Percentiles rank a stretch among this genome's conserved stretches.
Conservation (phyloP, 2,329 filamentous ascomycete species). For the Fusarium tupiense region DNA sequence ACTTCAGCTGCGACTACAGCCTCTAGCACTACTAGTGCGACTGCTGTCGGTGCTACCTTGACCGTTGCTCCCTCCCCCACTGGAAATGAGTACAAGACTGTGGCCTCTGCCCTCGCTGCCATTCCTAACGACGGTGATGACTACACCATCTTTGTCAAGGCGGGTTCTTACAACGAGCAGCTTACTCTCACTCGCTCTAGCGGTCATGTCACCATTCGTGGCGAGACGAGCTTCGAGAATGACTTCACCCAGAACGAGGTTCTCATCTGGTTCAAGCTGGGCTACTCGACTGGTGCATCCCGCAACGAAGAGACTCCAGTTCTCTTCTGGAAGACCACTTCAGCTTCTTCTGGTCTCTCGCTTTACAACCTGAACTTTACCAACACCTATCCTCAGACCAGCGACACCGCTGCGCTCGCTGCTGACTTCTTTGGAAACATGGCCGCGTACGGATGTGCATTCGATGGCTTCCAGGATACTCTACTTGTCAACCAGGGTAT, state of each 20-base stretch:
- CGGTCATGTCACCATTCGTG: constrained; percentile 32
- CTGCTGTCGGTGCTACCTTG: constrained; percentile 7
- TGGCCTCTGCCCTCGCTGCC: constrained; percentile 55
- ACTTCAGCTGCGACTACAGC: constrained; percentile 15
- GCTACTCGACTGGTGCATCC: constrained; percentile 48
- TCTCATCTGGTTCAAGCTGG: constrained; percentile 30
- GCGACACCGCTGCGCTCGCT: constrained; percentile 54
- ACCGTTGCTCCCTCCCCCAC: constrained; percentile 49
- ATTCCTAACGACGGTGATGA: constrained; percentile 44
- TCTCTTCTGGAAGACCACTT: constrained; percentile 57
- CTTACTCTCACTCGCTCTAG: constrained; percentile 24
- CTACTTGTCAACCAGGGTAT: constrained; percentile 57
- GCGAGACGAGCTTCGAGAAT: constrained; percentile 35
- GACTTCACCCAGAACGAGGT: constrained; percentile 38
- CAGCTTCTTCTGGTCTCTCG: constrained; percentile 56
- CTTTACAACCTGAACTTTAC: constrained; percentile 69
- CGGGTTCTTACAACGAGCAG: constrained; percentile 38
- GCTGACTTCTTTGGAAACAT: constrained; percentile 48
- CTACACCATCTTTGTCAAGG: constrained; percentile 39
- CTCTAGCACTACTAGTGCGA: constrained; percentile 10
- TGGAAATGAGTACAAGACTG: constrained; percentile 51
- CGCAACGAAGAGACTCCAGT: constrained; percentile 56
- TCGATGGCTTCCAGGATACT: constrained; percentile 61
- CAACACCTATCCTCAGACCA: constrained; percentile 56
- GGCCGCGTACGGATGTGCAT: constrained; percentile 53